Evolutionary conservation across 2,329 filamentous ascomycete genomes (phyloP), one percentile per base, ranked within the genome.

Genomic region (Ascochyta rabiei): DNA sequence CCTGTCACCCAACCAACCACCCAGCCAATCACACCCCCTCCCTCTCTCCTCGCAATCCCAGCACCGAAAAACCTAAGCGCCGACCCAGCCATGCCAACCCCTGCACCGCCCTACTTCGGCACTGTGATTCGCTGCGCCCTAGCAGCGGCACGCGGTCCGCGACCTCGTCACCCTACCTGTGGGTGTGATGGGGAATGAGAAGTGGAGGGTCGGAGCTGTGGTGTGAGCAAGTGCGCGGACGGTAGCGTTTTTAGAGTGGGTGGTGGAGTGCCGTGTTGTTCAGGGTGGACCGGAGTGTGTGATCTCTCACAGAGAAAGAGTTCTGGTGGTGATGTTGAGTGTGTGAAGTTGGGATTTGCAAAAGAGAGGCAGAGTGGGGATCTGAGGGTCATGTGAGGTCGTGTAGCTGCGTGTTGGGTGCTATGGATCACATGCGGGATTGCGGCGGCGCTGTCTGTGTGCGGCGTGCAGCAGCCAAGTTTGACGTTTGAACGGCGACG

Each of bases 61-160:
- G 30, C 39, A 15, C 28, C n/a, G n/a, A 4, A 24, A 43, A 50
- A 52, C 48, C 51, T 62, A 63, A 58, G 59, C 61, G 57, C 59
- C 59, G 49, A 39, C 40, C 45, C 37, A 30, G 10, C 46, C 48
- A 59, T n/a, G 45, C 61, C 58, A 52, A 45, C 44, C 43, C 52
- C 53, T 45, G 54, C 53, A 28, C 12, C 33, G 30, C 51, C 44
- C 46, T 39, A 21, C 19, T 40, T 48, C 38, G 4, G 34, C 10
- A 18, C 4, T 30, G n/a, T 66, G 50, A 70, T 69, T 69, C 57
- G 68, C 42, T 50, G 38, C 6, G 28, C 24, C 24, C 43, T 31
- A 41, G 42, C 28, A 47, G 61, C 61, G 67, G 67, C 62, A 64
- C 63, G 64, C 12, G 62, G 62, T 63, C 64, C 63, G 50, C 53